Percentiles rank a stretch among this genome's conserved stretches.
phyloP scores from a whole-genome alignment of 495 filamentous ascomycete species.

The Talaromyces thailandensis region DNA sequence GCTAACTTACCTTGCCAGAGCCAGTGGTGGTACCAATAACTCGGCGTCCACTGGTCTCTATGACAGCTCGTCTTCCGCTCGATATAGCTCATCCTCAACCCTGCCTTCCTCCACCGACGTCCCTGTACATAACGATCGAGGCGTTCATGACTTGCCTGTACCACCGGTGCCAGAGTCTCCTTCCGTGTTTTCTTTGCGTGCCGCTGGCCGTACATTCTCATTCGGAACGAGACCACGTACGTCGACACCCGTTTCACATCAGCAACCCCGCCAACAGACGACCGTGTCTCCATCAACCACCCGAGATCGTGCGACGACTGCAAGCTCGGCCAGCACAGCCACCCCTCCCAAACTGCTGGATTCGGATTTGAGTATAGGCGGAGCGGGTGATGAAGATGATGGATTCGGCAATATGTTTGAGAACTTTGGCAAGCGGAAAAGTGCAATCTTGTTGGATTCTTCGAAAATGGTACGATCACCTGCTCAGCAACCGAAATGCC shows the following conservation, averaged over 20 bases:
- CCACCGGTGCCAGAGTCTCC: slow-evolving; percentile 42
- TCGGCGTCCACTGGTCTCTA: slow-evolving; percentile 44
- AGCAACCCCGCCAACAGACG: slow-evolving; percentile 30
- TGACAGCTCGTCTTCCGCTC: slow-evolving; percentile 53
- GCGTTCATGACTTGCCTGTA: slow-evolving; percentile 44
- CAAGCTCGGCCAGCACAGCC: slow-evolving; percentile 53
- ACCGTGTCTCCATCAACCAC: slow-evolving; percentile 23
- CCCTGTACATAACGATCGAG: slow-evolving; percentile 46
- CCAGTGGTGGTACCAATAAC: slow-evolving; percentile 58
- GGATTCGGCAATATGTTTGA: slow-evolving; percentile 66
- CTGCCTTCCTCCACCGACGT: slow-evolving; percentile 63
- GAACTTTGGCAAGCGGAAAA: slow-evolving; percentile 47
- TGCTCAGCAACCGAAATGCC: not conserved
- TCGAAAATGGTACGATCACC: slow-evolving; percentile 9
- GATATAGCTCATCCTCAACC: slow-evolving; percentile 65
- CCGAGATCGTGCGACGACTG: slow-evolving; percentile 41
- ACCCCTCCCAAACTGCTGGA: slow-evolving; percentile 62
- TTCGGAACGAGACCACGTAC: slow-evolving; percentile 38
- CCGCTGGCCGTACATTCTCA: slow-evolving; percentile 66
- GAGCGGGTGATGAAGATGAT: slow-evolving; percentile 37
- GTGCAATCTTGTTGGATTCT: slow-evolving; percentile 17
- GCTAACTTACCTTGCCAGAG: slow-evolving; percentile 20
- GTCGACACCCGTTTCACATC: slow-evolving; percentile 32
- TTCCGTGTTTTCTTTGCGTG: slow-evolving; percentile 45
- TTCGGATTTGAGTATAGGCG: slow-evolving; percentile 40